Evolutionary conservation across 768 basidiomycete species (phyloP), one percentile per base, ranked within the genome.

Genomic region (Kwoniella pini): DNA sequence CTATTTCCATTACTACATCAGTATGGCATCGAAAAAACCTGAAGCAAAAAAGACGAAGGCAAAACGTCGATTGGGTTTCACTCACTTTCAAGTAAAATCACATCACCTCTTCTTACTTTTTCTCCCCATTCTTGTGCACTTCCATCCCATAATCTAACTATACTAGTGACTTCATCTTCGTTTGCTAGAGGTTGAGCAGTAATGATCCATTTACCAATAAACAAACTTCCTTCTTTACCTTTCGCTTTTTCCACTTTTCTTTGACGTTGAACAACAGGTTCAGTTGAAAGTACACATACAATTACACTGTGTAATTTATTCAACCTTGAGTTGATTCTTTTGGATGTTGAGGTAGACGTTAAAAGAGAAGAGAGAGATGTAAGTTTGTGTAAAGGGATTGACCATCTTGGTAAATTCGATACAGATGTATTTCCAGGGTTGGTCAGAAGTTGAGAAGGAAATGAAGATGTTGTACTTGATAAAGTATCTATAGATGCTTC

Each of bases 1-100:
- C 72, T 74, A 55, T 17, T 11, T 10, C 7, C 9, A 17, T 27
- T 19, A 12, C 11, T 31, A n/a, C 33, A 48, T 45, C 19, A 48
- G 6, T 38, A 39, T 54, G 3, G 13, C 38, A 12, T 33, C 15
- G 9, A 39, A 9, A 6, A 53, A 19, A 9, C 15, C 15, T 36
- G 33, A 36, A 36, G 15, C 33, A 15, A 36, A 9, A 27, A 27
- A 24, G 22, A 50, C 10, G 33, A 36, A 36, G 33, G 15, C 9
- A 36, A 15, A 36, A 36, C 9, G 15, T 36, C 7, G 7, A n/a
- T 45, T 3, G 27, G 49, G 9, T 19, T 26, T 2, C 12, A 70
- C 72, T 66, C 57, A 74, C 72, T 70, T 38, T 71, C 66, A 3
- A 74, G 60, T 17, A 72, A 39, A 13, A 75, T 57, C 0, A 72